Evolutionary conservation across 768 basidiomycete species (phyloP).

Genomic region (Tulasnella sp.): DNA sequence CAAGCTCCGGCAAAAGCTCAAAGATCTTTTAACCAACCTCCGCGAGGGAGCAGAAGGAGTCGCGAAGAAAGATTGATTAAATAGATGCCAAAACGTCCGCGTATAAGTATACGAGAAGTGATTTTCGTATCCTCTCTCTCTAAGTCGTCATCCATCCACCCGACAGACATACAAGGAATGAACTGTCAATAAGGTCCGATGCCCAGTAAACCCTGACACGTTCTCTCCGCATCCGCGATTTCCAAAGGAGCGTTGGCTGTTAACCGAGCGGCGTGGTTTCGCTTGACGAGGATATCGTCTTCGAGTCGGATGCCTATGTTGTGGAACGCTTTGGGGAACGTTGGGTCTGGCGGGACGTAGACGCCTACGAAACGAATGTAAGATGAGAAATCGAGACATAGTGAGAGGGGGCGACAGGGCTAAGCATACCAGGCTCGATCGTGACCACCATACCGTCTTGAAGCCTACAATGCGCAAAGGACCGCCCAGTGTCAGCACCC

Average conservation of each 20-base stretch:
- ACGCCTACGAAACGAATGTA: constrained; percentile 49
- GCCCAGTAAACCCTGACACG: constrained; percentile 67
- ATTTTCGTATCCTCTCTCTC: background rate
- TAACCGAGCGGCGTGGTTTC: constrained; percentile 55
- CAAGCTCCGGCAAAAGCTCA: constrained; percentile 21
- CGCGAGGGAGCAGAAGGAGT: constrained; percentile 22
- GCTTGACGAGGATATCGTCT: constrained; percentile 67
- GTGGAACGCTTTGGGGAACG: constrained; percentile 85
- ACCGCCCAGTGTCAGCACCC: too few relatives aligned
- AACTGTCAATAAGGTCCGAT: constrained; percentile 48
- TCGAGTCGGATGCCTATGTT: constrained; percentile 91
- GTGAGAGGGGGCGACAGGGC: background rate
- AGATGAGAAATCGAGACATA: background rate
- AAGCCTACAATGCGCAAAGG: constrained; percentile 41
- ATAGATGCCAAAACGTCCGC: background rate
- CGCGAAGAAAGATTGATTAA: constrained; percentile 15
- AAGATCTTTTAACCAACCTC: constrained; percentile 17
- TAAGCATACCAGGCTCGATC: constrained; percentile 69
- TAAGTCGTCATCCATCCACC: background rate
- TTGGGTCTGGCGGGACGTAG: constrained; percentile 75
- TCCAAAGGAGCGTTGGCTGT: constrained; percentile 78
- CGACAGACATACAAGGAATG: background rate
- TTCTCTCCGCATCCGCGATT: constrained; percentile 73
- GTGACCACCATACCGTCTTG: constrained; percentile 87
- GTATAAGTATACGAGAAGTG: background rate